A percentile compares a stretch with the other conserved stretches of the same genome.
phyloP scores from a whole-genome alignment of 805 yeast genomes.

The Ogataea nonfermentans region DNA sequence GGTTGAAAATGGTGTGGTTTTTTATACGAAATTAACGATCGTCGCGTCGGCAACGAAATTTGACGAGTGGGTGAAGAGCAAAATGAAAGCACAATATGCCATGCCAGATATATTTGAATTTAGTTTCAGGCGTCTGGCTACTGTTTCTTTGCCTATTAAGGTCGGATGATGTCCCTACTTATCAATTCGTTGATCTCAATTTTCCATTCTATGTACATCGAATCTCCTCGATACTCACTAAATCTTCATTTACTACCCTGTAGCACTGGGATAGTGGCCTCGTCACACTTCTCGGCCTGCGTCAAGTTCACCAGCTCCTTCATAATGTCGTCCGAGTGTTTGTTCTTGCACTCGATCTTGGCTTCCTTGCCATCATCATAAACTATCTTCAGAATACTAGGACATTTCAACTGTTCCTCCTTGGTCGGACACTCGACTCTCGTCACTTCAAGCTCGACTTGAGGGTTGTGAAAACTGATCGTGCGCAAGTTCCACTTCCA shows the following conservation, averaged over 20 bases:
- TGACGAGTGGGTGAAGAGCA: background rate
- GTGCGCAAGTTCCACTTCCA: conserved; percentile 76
- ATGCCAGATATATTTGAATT: too few species aligned
- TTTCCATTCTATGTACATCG: conserved; percentile 1
- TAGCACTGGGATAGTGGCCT: conserved; percentile 41
- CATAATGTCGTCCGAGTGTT: conserved; percentile 52
- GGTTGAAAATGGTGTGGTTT: conserved; percentile 11
- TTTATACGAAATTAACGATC: conserved; percentile 10
- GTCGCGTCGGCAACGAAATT: conserved; percentile 8
- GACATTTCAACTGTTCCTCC: conserved; percentile 44
- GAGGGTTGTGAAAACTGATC: conserved; percentile 80
- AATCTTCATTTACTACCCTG: background rate
- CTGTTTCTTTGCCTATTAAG: too few species aligned
- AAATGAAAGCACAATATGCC: too few species aligned
- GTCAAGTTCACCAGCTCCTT: conserved; percentile 50
- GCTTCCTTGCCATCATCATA: conserved; percentile 38
- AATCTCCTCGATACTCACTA: too few species aligned
- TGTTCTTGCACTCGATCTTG: conserved; percentile 53
- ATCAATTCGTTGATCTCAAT: too few species aligned
- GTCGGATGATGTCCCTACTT: too few species aligned
- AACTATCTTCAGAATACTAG: conserved; percentile 44
- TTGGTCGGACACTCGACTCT: conserved; percentile 46
- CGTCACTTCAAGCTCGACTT: conserved; percentile 56
- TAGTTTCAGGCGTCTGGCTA: too few species aligned
- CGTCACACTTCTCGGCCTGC: conserved; percentile 51